phyloP scores from a whole-genome alignment of 352 stramenopile genomes.

The Pythium dissotocum region DNA sequence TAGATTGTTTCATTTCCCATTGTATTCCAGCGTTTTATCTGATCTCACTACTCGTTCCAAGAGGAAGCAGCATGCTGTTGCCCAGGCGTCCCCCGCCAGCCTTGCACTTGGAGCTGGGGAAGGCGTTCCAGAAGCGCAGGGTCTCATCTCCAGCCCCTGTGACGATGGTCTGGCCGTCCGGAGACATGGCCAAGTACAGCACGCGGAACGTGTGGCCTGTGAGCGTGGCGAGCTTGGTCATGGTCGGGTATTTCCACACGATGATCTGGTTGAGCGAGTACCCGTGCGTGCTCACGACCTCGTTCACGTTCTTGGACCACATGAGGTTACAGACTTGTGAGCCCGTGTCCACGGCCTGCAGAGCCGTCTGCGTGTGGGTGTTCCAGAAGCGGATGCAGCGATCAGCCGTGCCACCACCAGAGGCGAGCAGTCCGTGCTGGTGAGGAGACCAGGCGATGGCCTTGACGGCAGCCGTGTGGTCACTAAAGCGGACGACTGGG shows the following conservation, averaged over 20 bases:
- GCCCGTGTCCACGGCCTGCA: constrained; percentile 95
- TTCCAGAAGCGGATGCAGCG: constrained; percentile 98
- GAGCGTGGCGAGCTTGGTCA: constrained; percentile 96
- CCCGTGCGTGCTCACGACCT: constrained; percentile 98
- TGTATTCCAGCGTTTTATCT: constrained; percentile 31
- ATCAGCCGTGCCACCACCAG: constrained; percentile 95
- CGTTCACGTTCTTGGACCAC: constrained; percentile 97
- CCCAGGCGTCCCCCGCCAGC: constrained; percentile 44
- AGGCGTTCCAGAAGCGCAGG: constrained; percentile 97
- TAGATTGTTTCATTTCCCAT: background rate
- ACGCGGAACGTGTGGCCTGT: constrained; percentile 96
- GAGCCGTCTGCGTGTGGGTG: constrained; percentile 85
- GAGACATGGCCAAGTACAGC: constrained; percentile 96
- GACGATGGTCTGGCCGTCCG: constrained; percentile 96
- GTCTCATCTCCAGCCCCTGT: constrained; percentile 98
- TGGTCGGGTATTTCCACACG: constrained; percentile 96
- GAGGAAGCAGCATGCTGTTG: constrained; percentile 55
- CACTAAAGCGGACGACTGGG: constrained; percentile 90
- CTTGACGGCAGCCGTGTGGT: constrained; percentile 97
- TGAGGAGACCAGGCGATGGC: constrained; percentile 97
- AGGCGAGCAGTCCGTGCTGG: constrained; percentile 94
- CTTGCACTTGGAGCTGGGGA: constrained; percentile 83
- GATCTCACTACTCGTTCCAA: constrained; percentile 60
- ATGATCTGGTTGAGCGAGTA: constrained; percentile 99
- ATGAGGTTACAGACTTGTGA: constrained; percentile 98